Base-by-base conservation (phyloP, 1,284 basidiomycete genomes). In the Inonotus hispidus region DNA sequence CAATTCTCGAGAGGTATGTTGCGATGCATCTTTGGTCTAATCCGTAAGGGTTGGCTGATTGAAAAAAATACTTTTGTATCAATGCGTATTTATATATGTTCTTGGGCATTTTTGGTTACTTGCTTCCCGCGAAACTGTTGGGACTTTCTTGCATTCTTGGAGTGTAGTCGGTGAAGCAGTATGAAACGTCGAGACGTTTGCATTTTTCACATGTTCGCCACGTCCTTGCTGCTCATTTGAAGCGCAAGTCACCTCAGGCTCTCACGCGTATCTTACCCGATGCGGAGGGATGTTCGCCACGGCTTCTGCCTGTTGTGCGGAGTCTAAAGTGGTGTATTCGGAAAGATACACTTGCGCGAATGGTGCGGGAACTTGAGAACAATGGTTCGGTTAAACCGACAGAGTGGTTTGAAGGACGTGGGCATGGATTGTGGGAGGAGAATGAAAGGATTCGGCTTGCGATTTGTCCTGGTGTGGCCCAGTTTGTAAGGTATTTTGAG, bases 381-480 rank as follows among this genome's bases (percentile, higher is more conserved):
- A 63, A 66, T 32, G 23, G 25, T 13, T 27, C 32, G 46, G 25
- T 29, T 32, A 38, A 38, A 7, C 74, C 84, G 58, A 75, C 75
- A 23, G 68, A 71, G 21, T 87, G 85, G 87, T 69, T 85, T 47
- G 84, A 85, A 67, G 71, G 70, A 23, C 75, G 72, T 58, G 81
- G 78, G 8, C 71, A 73, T 57, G 74, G 75, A 45, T 64, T 68
- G 32, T 72, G 85, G 53, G 73, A 84, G 14, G 74, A 77, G 54
- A 76, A 76, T 21, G 86, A 89, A 71, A 78, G 85, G 55, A 76
- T 87, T 16, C 72, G 86, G 59, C 75, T 88, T 32, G 86, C 86
- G 16, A 71, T 88, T 41, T 89, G 87, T 67, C 87, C 86, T 1
- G 79, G 79, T 58, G 77, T 88, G 25, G 77, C 74, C 69, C 80